Evolutionary conservation across 2,329 filamentous ascomycete species (phyloP).

Genomic region (Penicillium hordei): DNA sequence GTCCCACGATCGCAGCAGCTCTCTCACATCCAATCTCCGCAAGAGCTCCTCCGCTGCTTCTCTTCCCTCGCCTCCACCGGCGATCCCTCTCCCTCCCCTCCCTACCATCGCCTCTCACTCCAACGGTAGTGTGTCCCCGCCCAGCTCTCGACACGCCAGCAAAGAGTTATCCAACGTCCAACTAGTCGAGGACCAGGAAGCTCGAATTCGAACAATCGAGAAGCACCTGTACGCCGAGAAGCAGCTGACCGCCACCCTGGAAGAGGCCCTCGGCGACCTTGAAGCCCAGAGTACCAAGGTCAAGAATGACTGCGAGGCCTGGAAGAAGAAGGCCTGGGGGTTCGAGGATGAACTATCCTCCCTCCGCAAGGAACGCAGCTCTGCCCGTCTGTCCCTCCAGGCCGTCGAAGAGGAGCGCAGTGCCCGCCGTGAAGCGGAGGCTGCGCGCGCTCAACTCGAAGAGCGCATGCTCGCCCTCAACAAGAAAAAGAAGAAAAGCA

Average conservation of each 20-base stretch:
- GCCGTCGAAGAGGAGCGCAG: conserved; percentile 95
- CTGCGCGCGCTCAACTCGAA: conserved; percentile 83
- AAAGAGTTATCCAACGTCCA: conserved; percentile 78
- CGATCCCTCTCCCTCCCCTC: conserved; percentile 91
- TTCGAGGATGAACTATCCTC: conserved; percentile 64
- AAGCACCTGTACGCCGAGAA: conserved; percentile 96
- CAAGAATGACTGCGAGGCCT: conserved; percentile 84
- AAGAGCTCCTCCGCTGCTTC: conserved; percentile 82
- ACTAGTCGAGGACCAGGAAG: conserved; percentile 91
- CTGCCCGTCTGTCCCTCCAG: conserved; percentile 68
- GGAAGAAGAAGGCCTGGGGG: conserved; percentile 79
- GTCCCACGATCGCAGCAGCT: conserved; percentile 57
- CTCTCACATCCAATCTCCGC: conserved; percentile 68
- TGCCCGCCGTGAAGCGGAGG: conserved; percentile 86
- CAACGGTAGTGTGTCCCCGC: conserved; percentile 55
- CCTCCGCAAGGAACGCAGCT: conserved; percentile 59
- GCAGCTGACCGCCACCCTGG: conserved; percentile 89
- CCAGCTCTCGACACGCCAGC: conserved; percentile 71
- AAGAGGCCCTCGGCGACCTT: conserved; percentile 91
- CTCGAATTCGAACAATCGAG: conserved; percentile 91
- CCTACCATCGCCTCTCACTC: conserved; percentile 60
- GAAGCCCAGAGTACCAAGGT: conserved; percentile 90
- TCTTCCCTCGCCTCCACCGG: conserved; percentile 88
- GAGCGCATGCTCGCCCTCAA: conserved; percentile 91
- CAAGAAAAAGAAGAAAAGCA: conserved; percentile 91